Conservation (phyloP, 306 rosid genomes). For the Trifolium repens region DNA sequence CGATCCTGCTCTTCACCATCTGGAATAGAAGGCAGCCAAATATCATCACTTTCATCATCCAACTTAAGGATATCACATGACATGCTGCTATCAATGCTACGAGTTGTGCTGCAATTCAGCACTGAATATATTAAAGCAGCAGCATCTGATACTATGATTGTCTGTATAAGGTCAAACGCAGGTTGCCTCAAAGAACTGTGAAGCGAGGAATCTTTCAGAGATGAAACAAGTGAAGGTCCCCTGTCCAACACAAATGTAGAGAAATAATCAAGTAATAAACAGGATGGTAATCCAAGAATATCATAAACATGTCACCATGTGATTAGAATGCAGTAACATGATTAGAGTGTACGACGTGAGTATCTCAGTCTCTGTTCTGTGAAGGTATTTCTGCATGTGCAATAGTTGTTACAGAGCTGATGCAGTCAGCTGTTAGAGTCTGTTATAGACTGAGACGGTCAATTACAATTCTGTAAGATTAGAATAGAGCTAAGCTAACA, state of each 20-base stretch:
- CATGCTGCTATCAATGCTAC: slow-evolving; percentile 47
- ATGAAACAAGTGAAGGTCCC: slow-evolving; percentile 93
- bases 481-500: neutral
- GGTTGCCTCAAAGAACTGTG: slow-evolving; percentile 95
- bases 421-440: neutral
- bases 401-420: slow-evolving; percentile 5
- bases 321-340: slow-evolving; percentile 1
- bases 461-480: neutral
- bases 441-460: neutral
- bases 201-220: slow-evolving; percentile 89
- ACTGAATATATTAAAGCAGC: slow-evolving; percentile 67
- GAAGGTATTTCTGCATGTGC: slow-evolving; percentile 9
- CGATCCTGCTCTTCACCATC: slow-evolving; percentile 59
- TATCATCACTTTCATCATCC: slow-evolving; percentile 58
- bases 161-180: slow-evolving; percentile 90
- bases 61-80: slow-evolving; percentile 43
- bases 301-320: slow-evolving; percentile 13
- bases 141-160: slow-evolving; percentile 87
- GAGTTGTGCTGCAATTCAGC: slow-evolving; percentile 53
- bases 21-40: slow-evolving; percentile 44
- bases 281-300: slow-evolving; percentile 32
- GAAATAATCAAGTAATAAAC: slow-evolving; percentile 42
- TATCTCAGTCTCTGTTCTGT: slow-evolving; percentile 2
- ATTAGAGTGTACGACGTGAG: neutral
- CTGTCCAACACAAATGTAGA: slow-evolving; percentile 59